Percentiles rank a stretch among this genome's conserved stretches.
Evolutionary conservation across 495 filamentous ascomycete genomes (phyloP).

Genomic region (Talaromyces borbonicus): DNA sequence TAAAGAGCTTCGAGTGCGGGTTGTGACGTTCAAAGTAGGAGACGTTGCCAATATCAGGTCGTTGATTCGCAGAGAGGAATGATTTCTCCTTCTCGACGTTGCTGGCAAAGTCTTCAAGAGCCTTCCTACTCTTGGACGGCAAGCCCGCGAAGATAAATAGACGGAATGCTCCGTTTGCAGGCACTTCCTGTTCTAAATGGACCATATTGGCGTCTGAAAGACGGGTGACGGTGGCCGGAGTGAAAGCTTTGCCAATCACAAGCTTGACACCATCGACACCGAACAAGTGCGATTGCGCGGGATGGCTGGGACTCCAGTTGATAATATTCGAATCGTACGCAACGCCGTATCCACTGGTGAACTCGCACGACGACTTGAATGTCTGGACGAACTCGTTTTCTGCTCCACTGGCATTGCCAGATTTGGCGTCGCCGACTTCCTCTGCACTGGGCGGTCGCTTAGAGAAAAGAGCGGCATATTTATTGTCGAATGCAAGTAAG

Average conservation of each 20-base stretch:
- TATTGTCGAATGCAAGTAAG: slow-evolving; percentile 63
- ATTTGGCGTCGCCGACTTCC: slow-evolving; percentile 42
- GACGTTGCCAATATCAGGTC: slow-evolving; percentile 51
- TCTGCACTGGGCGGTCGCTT: slow-evolving; percentile 46
- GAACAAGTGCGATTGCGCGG: slow-evolving; percentile 60
- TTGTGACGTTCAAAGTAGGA: slow-evolving; percentile 73
- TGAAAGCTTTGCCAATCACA: slow-evolving; percentile 60
- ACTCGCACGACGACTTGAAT: slow-evolving; percentile 56
- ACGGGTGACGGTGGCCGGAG: slow-evolving; percentile 66
- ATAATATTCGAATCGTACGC: slow-evolving; percentile 50
- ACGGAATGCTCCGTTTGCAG: slow-evolving; percentile 77
- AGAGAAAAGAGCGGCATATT: slow-evolving; percentile 55
- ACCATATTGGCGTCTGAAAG: slow-evolving; percentile 79
- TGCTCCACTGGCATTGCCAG: slow-evolving; percentile 19
- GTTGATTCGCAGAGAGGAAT: slow-evolving; percentile 57
- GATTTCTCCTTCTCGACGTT: slow-evolving; percentile 53
- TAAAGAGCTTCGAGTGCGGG: slow-evolving; percentile 75
- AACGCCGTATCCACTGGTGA: slow-evolving; percentile 57
- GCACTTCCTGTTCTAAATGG: slow-evolving; percentile 80
- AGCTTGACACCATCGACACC: slow-evolving; percentile 50
- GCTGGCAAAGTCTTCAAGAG: slow-evolving; percentile 57
- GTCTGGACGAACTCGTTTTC: slow-evolving; percentile 55
- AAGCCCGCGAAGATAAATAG: slow-evolving; percentile 76
- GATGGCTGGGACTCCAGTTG: slow-evolving; percentile 66
- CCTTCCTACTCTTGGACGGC: slow-evolving; percentile 45